Conservation (phyloP, 2,329 filamentous ascomycete species). For the Microsporum canis region DNA sequence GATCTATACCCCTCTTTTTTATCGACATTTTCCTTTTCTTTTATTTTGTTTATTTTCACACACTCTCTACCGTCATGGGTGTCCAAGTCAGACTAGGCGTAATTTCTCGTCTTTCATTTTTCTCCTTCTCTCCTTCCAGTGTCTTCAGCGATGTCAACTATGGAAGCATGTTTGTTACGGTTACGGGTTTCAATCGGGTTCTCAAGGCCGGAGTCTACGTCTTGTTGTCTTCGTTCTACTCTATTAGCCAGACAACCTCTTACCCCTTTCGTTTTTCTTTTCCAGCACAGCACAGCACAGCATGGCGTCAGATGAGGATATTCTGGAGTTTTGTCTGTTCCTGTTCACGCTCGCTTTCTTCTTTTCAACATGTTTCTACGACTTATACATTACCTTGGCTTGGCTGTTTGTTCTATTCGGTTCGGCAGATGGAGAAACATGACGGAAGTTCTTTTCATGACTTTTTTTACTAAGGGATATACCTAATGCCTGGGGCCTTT, state of each 20-base stretch:
- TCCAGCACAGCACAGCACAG: background rate
- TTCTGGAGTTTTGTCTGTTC: background rate
- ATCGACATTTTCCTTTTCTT: background rate
- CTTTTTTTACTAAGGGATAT: background rate
- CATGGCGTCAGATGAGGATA: slow-evolving; percentile 1
- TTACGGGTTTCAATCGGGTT: background rate
- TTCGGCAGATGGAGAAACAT: background rate
- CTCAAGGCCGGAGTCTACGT: background rate
- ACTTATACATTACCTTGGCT: background rate
- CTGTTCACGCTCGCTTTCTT: background rate
- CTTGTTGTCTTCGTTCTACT: background rate
- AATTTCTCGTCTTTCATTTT: background rate
- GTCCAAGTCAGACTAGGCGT: background rate
- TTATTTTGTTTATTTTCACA: background rate
- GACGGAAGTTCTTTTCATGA: background rate
- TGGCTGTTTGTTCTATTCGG: background rate
- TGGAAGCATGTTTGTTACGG: background rate
- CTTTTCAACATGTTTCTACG: background rate
- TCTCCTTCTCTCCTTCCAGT: background rate
- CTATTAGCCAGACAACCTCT: background rate
- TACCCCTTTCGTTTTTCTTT: background rate
- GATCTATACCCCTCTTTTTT: background rate
- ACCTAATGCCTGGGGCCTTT: background rate
- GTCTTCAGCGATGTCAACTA: background rate
- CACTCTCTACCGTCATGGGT: too few relatives aligned